A percentile compares a stretch with the other conserved stretches of the same genome.
phyloP scores from a whole-genome alignment of 2,329 filamentous ascomycete species.

The Cladosporium sp. region DNA sequence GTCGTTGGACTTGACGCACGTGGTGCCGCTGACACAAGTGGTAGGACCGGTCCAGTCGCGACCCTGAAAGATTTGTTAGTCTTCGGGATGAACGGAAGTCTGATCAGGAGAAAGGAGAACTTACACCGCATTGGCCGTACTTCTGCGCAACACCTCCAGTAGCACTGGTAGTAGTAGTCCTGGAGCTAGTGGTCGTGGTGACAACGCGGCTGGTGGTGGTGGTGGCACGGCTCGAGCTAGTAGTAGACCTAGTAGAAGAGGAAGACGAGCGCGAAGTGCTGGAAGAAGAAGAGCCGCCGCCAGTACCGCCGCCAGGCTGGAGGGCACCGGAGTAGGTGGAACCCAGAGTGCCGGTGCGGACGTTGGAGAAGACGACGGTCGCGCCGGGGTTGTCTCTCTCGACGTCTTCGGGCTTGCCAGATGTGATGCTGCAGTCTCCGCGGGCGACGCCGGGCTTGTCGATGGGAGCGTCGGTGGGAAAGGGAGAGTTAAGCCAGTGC shows the following conservation, averaged over 20 bases:
- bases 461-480: slow-evolving; percentile 19
- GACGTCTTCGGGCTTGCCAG: slow-evolving; percentile 50
- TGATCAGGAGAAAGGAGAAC: not conserved
- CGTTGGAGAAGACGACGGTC: slow-evolving; percentile 51
- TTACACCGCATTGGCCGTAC: slow-evolving; percentile 14
- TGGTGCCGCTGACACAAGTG: slow-evolving; percentile 28
- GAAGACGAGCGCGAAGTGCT: slow-evolving; percentile 14
- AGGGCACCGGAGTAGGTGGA: slow-evolving; percentile 39
- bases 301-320: slow-evolving; percentile 1
- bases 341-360: slow-evolving; percentile 58
- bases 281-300: slow-evolving; percentile 15
- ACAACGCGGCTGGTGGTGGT: not conserved
- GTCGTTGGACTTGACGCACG: slow-evolving; percentile 23
- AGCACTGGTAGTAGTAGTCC: slow-evolving; percentile 4
- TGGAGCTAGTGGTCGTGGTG: slow-evolving; percentile 4
- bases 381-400: slow-evolving; percentile 44
- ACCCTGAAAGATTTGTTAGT: slow-evolving; percentile 16
- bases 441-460: slow-evolving; percentile 36
- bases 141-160: slow-evolving; percentile 6
- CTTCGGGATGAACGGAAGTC: not conserved
- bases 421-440: slow-evolving; percentile 52
- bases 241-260: not conserved
- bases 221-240: not conserved
- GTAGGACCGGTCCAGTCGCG: slow-evolving; percentile 26
- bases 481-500: slow-evolving; percentile 62